Conservation (phyloP, 2,329 filamentous ascomycete species). For the Neurospora sp. region DNA sequence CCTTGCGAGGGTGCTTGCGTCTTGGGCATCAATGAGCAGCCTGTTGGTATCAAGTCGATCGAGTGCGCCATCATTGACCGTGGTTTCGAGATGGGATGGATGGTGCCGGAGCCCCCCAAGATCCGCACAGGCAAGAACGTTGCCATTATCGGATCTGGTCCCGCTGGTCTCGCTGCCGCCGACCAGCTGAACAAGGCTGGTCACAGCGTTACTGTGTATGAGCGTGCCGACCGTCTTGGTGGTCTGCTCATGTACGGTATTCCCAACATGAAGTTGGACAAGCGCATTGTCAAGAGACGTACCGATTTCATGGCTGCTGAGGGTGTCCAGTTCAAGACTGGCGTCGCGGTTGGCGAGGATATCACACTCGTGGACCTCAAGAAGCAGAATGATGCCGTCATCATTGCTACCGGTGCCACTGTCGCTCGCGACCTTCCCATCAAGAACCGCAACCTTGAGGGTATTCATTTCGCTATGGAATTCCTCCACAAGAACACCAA, state of each 20-base stretch:
- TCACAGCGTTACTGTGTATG: conserved; percentile 81
- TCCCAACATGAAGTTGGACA: conserved; percentile 99
- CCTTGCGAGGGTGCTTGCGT: conserved; percentile 96
- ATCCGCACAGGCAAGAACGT: conserved; percentile 79
- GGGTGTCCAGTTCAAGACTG: conserved; percentile 73
- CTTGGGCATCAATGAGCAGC: conserved; percentile 91
- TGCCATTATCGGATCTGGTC: conserved; percentile 84
- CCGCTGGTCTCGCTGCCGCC: conserved; percentile 78
- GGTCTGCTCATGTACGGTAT: conserved; percentile 97
- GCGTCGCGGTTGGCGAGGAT: conserved; percentile 67
- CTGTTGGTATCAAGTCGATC: conserved; percentile 96
- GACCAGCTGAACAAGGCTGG: conserved; percentile 93
- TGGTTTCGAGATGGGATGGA: conserved; percentile 97
- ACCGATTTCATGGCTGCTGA: conserved; percentile 91
- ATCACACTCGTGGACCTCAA: conserved; percentile 64
- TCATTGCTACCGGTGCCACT: conserved; percentile 87
- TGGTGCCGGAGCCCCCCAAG: conserved; percentile 71
- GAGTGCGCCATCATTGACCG: conserved; percentile 97
- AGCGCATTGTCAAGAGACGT: conserved; percentile 89
- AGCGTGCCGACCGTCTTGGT: conserved; percentile 82
- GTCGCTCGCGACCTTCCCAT: conserved; percentile 89
- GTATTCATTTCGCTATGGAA: conserved; percentile 94
- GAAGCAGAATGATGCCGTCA: conserved; percentile 66
- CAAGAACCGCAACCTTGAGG: conserved; percentile 75
- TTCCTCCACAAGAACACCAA: conserved; percentile 98